A percentile compares a stretch with the other conserved stretches of the same genome.
These are phyloP conservation scores for Suhomyces wounanorum DNA, from an alignment of 1,139 yeast genomes.

Conservation along the genomic window DNA sequence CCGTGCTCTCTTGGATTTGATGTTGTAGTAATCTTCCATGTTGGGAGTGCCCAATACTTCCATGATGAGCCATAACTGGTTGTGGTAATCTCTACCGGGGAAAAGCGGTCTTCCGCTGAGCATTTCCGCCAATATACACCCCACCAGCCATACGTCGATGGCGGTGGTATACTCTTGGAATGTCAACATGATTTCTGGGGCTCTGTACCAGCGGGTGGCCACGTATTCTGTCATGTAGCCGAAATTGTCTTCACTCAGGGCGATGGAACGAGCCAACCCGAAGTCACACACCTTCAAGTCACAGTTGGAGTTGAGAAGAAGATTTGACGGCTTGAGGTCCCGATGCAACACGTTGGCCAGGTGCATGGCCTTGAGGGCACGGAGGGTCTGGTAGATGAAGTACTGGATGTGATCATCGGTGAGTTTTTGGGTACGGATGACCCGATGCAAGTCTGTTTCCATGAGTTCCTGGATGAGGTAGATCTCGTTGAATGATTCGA, in stretches of 20 bases:
- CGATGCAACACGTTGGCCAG: slow-evolving; percentile 90
- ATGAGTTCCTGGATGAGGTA: slow-evolving; percentile 91
- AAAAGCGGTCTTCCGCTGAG: slow-evolving; percentile 82
- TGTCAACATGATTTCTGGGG: slow-evolving; percentile 96
- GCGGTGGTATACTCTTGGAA: slow-evolving; percentile 93
- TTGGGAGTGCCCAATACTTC: slow-evolving; percentile 90
- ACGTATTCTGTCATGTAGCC: slow-evolving; percentile 94
- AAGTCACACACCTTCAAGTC: slow-evolving; percentile 94
- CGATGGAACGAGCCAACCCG: slow-evolving; percentile 74
- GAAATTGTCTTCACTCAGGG: slow-evolving; percentile 56
- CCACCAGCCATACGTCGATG: slow-evolving; percentile 96
- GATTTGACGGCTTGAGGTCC: slow-evolving; percentile 88
- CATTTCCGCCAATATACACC: slow-evolving; percentile 95
- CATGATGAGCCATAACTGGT: slow-evolving; percentile 83
- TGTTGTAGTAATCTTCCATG: slow-evolving; percentile 75
- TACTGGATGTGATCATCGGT: slow-evolving; percentile 94
- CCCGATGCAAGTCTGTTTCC: slow-evolving; percentile 94
- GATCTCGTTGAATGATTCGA: slow-evolving; percentile 79
- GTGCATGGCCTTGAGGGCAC: slow-evolving; percentile 90
- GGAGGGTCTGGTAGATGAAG: slow-evolving; percentile 84
- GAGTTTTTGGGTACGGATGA: slow-evolving; percentile 79
- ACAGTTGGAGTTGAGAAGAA: slow-evolving; percentile 86
- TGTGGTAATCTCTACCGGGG: slow-evolving; percentile 93
- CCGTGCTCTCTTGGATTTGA: slow-evolving; percentile 82
- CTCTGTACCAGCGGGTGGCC: slow-evolving; percentile 97